These are phyloP conservation scores for Talaromyces piceae DNA, from an alignment of 2,329 filamentous ascomycete species.

Conservation along the genomic window DNA sequence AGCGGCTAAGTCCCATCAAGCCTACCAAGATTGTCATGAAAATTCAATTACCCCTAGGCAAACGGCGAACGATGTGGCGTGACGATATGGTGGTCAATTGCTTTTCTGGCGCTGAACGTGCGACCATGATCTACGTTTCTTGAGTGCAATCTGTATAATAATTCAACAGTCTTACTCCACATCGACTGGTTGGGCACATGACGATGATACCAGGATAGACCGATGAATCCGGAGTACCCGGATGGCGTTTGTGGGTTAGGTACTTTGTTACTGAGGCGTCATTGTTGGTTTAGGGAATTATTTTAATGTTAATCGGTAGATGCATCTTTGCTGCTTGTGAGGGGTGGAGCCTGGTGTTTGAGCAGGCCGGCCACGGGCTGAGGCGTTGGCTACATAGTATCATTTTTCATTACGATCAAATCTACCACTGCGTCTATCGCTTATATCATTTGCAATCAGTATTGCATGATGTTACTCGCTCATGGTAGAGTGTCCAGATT, in stretches of 20 bases:
- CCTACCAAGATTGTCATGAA: constrained; percentile 3
- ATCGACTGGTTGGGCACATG: constrained; percentile 2
- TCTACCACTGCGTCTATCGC: too few species aligned
- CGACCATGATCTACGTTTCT: background rate
- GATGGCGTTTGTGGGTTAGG: constrained; percentile 9
- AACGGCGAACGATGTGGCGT: constrained; percentile 5
- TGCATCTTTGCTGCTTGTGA: background rate
- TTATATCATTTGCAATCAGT: too few species aligned
- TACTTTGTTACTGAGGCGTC: background rate
- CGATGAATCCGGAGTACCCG: constrained; percentile 7
- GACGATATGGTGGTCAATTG: background rate
- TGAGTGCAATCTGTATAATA: background rate
- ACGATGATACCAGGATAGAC: constrained; percentile 13
- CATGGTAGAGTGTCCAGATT: too few species aligned
- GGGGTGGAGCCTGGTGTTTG: background rate
- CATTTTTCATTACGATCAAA: too few species aligned
- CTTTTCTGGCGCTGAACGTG: background rate
- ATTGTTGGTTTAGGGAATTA: background rate
- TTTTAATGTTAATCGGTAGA: background rate
- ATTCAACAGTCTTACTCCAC: background rate
- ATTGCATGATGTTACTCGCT: too few species aligned
- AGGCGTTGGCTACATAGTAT: background rate
- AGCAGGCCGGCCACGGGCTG: background rate
- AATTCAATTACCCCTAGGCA: constrained; percentile 15
- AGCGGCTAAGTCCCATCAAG: background rate